Conservation (phyloP, 2,329 filamentous ascomycete genomes). For the Apiospora phragmitis region DNA sequence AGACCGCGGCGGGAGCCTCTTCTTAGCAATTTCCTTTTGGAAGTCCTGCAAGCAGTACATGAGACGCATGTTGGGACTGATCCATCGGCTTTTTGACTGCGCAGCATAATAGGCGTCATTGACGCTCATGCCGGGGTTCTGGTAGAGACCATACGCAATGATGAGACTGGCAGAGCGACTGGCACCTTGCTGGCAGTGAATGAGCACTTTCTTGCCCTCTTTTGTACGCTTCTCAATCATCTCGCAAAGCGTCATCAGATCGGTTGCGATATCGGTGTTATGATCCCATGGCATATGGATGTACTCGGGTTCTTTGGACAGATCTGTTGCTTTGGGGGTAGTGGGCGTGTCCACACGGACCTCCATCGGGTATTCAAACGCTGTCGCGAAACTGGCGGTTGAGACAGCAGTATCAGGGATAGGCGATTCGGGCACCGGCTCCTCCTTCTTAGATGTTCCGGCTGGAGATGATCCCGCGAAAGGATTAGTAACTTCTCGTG, state of each 20-base stretch:
- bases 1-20: conserved; percentile 44
- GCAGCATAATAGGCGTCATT: conserved; percentile 83
- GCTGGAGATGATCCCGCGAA: conserved; percentile 47
- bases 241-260: conserved; percentile 74
- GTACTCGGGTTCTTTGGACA: conserved; percentile 67
- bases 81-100: conserved; percentile 81
- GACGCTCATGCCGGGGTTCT: conserved; percentile 73
- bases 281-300: conserved; percentile 88
- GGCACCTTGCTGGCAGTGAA: conserved; percentile 85
- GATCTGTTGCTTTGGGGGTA: conserved; percentile 52
- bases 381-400: conserved; percentile 58
- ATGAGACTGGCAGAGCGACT: conserved; percentile 84
- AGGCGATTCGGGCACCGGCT: conserved; percentile 41
- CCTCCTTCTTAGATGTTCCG: conserved; percentile 25
- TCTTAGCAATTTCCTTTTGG: conserved; percentile 61
- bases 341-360: conserved; percentile 50
- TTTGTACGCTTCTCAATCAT: conserved; percentile 71
- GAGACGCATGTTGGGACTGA: conserved; percentile 88
- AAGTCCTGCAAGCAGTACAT: conserved; percentile 90
- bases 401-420: conserved; percentile 59
- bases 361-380: conserved; percentile 55
- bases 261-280: conserved; percentile 80
- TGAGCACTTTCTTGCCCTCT: conserved; percentile 74
- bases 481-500: conserved; percentile 78
- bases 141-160: conserved; percentile 82